Conservation (phyloP, 2,329 filamentous ascomycete species). For the Ilyonectria mors-panacis region DNA sequence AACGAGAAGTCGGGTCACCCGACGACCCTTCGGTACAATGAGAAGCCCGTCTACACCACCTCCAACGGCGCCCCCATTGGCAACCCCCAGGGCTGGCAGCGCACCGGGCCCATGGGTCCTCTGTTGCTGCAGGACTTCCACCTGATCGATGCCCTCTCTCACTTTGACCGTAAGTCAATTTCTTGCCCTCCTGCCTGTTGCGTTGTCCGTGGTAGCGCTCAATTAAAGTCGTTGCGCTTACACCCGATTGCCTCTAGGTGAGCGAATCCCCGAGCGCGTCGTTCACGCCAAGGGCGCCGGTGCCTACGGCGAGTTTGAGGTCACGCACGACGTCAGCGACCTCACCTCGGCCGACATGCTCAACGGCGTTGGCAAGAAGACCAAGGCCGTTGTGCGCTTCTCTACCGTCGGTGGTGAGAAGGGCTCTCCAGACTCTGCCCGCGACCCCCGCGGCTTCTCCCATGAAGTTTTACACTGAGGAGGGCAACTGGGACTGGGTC, state of each 20-base stretch:
- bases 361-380: slow-evolving; percentile 66
- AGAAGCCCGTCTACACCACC: slow-evolving; percentile 71
- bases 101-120: slow-evolving; percentile 70
- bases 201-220: not conserved
- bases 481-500: slow-evolving; percentile 81
- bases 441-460: slow-evolving; percentile 81
- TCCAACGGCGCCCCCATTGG: slow-evolving; percentile 73
- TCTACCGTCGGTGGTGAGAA: slow-evolving; percentile 79
- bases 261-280: slow-evolving; percentile 64
- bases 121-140: slow-evolving; percentile 77
- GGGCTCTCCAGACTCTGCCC: slow-evolving; percentile 76
- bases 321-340: slow-evolving; percentile 69
- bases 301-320: slow-evolving; percentile 72
- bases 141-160: slow-evolving; percentile 72
- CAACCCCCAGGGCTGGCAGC: slow-evolving; percentile 64
- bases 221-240: not conserved
- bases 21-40: slow-evolving; percentile 68
- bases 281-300: slow-evolving; percentile 56
- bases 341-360: slow-evolving; percentile 69
- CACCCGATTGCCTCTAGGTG: slow-evolving; percentile 42
- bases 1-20: slow-evolving; percentile 56
- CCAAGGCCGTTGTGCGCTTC: slow-evolving; percentile 74
- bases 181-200: not conserved
- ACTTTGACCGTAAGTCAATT: slow-evolving; percentile 60
- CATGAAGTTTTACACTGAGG: slow-evolving; percentile 72